These are phyloP conservation scores for Rhizopus stolonifer DNA, from an alignment of 371 early-diverging fungal genomes.

Conservation along the genomic window DNA sequence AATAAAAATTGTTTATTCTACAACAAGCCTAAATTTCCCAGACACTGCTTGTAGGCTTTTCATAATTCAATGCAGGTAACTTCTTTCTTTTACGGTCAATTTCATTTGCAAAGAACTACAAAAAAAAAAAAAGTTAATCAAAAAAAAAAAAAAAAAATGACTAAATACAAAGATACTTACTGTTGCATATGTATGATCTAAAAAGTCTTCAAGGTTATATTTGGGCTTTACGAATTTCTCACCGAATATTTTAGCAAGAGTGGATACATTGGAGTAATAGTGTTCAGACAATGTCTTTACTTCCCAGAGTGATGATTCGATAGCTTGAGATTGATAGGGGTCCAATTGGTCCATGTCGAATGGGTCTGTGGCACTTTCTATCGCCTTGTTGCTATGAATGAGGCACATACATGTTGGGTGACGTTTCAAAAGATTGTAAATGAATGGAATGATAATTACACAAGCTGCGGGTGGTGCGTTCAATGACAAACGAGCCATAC, in stretches of 20 bases:
- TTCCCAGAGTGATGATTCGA: constrained; percentile 94
- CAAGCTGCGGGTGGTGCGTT: constrained; percentile 85
- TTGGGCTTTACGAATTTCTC: constrained; percentile 84
- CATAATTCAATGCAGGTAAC: constrained; percentile 67
- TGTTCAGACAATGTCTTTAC: constrained; percentile 79
- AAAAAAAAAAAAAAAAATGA: not conserved
- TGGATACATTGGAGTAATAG: constrained; percentile 82
- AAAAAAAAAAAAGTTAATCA: not conserved
- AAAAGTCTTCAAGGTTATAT: constrained; percentile 89
- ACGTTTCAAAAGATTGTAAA: constrained; percentile 86
- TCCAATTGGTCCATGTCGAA: constrained; percentile 67
- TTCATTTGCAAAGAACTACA: constrained; percentile 70
- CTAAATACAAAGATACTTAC: constrained; percentile 28
- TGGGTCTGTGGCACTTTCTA: constrained; percentile 55
- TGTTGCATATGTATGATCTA: constrained; percentile 90
- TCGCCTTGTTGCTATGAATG: constrained; percentile 68
- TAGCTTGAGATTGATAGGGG: constrained; percentile 77
- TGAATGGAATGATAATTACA: constrained; percentile 80
- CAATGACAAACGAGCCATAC: constrained; percentile 80
- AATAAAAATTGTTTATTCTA: too few species aligned
- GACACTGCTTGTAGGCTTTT: constrained; percentile 46
- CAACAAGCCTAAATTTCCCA: constrained; percentile 40
- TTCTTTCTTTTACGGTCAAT: constrained; percentile 65
- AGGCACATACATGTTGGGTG: constrained; percentile 87
- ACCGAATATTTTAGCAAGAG: constrained; percentile 79